Evolutionary conservation across 2,329 filamentous ascomycete genomes (phyloP).

Genomic region (Aureobasidium sp.): DNA sequence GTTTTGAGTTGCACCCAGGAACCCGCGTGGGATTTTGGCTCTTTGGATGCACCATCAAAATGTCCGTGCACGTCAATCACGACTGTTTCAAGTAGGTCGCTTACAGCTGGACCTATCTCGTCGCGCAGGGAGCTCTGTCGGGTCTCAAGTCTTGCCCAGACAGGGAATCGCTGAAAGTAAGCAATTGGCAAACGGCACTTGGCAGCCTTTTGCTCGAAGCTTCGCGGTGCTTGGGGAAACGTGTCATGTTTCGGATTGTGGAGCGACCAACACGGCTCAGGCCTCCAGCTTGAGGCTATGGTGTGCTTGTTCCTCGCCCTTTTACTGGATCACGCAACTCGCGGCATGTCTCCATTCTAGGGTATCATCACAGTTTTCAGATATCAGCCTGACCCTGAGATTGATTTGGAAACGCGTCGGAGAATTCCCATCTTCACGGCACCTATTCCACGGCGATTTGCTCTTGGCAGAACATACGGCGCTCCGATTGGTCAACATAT

Average conservation of each 20-base stretch:
- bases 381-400: neutral
- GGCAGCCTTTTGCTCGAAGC: neutral
- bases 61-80: neutral
- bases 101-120: neutral
- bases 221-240: neutral
- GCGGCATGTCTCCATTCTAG: neutral
- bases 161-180: neutral
- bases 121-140: neutral
- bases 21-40: neutral
- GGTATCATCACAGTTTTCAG: neutral
- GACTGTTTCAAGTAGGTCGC: neutral
- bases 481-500: neutral
- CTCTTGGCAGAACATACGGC: neutral
- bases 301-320: neutral
- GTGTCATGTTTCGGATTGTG: neutral
- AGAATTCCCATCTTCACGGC: too few species aligned
- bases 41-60: neutral
- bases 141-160: neutral
- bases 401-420: neutral
- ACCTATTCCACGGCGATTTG: neutral
- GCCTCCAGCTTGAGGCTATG: neutral
- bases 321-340: neutral
- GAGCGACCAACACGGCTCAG: neutral
- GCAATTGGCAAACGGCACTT: neutral
- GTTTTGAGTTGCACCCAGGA: neutral